Evolutionary conservation across 1,139 yeast species (phyloP).

Genomic region (Geotrichum histeridarum): DNA sequence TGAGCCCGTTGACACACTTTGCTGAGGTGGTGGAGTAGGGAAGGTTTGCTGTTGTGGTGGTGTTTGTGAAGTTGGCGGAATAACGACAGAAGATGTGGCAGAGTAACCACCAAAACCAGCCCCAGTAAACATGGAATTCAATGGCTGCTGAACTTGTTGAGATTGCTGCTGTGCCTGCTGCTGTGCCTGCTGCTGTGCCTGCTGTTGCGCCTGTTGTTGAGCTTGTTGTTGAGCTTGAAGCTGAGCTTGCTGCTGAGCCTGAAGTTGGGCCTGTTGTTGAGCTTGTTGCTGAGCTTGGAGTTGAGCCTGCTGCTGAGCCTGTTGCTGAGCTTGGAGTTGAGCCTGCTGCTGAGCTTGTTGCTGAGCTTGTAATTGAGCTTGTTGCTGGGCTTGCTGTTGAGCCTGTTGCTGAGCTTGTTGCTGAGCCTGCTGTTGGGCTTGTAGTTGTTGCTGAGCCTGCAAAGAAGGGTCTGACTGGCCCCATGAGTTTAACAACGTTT

Average conservation of each 20-base stretch:
- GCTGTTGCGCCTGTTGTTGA: conserved; percentile 22
- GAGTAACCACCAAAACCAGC: conserved; percentile 54
- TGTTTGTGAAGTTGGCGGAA: conserved; percentile 23
- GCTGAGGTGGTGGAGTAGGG: conserved; percentile 23
- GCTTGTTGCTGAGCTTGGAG: conserved; percentile 18
- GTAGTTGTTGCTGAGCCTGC: conserved; percentile 23
- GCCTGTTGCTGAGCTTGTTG: conserved; percentile 20
- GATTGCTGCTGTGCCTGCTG: conserved; percentile 23
- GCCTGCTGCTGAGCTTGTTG: conserved; percentile 21
- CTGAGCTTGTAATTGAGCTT: conserved; percentile 23
- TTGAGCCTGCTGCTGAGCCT: conserved; percentile 22
- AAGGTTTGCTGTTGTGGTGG: conserved; percentile 27
- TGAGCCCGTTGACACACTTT: conserved; percentile 31
- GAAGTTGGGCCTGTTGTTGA: conserved; percentile 23
- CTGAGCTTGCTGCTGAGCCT: conserved; percentile 16
- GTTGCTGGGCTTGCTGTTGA: conserved; percentile 13
- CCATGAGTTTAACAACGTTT: conserved; percentile 18
- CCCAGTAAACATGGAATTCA: conserved; percentile 43
- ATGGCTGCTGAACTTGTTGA: conserved; percentile 22
- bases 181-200: conserved; percentile 27
- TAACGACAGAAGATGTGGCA: conserved; percentile 29
- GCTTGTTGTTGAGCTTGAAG: conserved; percentile 22
- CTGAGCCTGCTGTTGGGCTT: conserved; percentile 22
- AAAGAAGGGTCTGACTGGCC: conserved; percentile 21
- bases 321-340: conserved; percentile 17